phyloP scores from a whole-genome alignment of 805 yeast species.

The Candida stauntonica region DNA sequence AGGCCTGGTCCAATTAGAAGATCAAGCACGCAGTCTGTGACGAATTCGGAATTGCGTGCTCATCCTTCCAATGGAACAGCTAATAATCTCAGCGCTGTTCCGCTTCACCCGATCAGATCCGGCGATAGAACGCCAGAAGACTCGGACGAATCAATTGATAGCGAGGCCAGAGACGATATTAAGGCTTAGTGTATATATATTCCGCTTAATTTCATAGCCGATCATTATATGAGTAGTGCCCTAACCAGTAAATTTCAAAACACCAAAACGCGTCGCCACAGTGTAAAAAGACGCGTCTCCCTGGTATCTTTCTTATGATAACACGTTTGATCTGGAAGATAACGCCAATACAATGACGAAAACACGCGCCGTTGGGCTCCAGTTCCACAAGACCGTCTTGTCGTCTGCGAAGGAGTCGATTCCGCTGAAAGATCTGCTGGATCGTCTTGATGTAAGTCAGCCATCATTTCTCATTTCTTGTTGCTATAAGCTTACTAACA shows the following conservation, averaged over 20 bases:
- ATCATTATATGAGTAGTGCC: no score
- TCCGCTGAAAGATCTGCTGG: constrained; percentile 55
- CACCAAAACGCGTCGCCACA: constrained; percentile 8
- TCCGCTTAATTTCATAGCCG: no score
- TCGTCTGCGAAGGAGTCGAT: constrained; percentile 56
- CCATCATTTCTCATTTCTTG: neutral
- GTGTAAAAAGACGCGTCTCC: constrained; percentile 2
- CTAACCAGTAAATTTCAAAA: neutral
- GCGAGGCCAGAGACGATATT: no score
- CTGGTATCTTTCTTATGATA: no score
- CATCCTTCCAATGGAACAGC: neutral
- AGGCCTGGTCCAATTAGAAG: constrained; percentile 12
- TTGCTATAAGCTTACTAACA: constrained; percentile 9
- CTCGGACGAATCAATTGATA: neutral
- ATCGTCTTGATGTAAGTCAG: constrained; percentile 43
- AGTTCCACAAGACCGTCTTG: constrained; percentile 44
- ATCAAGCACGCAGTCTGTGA: constrained; percentile 5
- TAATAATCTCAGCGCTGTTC: neutral
- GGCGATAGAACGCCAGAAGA: constrained; percentile 2
- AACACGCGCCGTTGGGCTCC: constrained; percentile 23
- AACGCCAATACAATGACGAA: no score
- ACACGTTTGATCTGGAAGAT: no score
- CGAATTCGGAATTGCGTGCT: neutral
- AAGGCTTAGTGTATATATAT: no score
- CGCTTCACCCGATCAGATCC: constrained; percentile 2